Evolutionary conservation across 2,329 filamentous ascomycete genomes (phyloP), one percentile per base, ranked within the genome.

Genomic region (Aaosphaeria arxii): DNA sequence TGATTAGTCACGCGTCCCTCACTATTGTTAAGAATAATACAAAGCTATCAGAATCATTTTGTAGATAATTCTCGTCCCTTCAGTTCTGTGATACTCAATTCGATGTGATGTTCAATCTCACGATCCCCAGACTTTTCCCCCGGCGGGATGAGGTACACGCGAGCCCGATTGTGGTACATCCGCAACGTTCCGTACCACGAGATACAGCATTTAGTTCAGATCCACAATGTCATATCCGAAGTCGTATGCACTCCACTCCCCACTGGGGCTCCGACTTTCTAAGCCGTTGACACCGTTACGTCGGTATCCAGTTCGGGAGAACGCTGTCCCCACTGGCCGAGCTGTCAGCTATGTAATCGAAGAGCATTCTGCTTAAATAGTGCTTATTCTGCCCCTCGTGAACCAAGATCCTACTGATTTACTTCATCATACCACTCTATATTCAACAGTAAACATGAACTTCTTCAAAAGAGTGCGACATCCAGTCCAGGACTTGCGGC

Each of bases 401-500:
- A 9, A 9, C 9, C 33, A 11, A 36, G 9, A 11, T 13, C 9
- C 13, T 36, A 13, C 13, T 9, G 13, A 2, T 36, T 36, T 9
- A 36, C 33, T 13, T 11, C 13, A 40, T 40, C 39, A 13, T 11
- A 9, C 39, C 2, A 13, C 17, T 40, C 9, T 40, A 9, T 24
- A 17, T 11, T 11, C 9, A 11, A 11, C 39, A 40, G 7, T n/a
- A 7, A 7, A 7, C 39, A 11, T 40, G 39, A 11, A 9, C 9
- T 40, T 40, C 39, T 24, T 24, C 17, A 24, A 7, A 11, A 9
- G 9, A 40, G 7, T 40, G 9, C 24, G 2, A 3, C 33, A 57
- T 40, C 55, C 56, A 4, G 40, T 60, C 11, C 45, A 42, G 11
- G 31, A 24, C 17, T 24, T 24, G 17, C 17, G 17, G 17, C 17